Evolutionary conservation across 306 rosid genomes (phyloP).

Genomic region (Hippophae rhamnoides): DNA sequence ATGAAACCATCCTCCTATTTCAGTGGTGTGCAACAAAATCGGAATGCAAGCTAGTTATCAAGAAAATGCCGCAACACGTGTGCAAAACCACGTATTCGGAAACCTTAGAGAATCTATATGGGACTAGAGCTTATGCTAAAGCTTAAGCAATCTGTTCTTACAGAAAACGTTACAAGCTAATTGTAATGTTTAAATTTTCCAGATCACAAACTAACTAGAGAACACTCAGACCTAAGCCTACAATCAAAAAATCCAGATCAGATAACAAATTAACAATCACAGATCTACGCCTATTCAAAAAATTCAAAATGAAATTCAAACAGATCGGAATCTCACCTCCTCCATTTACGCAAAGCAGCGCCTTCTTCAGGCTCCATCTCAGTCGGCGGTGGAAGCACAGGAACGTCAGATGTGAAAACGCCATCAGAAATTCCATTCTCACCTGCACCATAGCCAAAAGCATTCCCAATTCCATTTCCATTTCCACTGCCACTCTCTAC

Average conservation of each 20-base stretch:
- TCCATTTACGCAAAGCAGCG: slow-evolving; percentile 87
- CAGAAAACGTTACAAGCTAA: background rate
- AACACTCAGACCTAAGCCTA: background rate
- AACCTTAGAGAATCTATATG: background rate
- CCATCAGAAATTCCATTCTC: slow-evolving; percentile 36
- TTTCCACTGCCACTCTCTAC: slow-evolving; percentile 67
- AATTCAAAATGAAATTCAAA: background rate
- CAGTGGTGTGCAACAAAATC: background rate
- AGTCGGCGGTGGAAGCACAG: slow-evolving; percentile 71
- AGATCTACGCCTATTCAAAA: slow-evolving; percentile 13
- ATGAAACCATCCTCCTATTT: too few relatives aligned
- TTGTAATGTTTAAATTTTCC: background rate
- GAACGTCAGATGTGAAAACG: slow-evolving; percentile 71
- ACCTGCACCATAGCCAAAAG: slow-evolving; percentile 34
- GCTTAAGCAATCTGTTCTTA: background rate
- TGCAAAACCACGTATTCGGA: background rate
- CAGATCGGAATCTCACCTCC: slow-evolving; percentile 61
- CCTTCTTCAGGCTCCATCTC: slow-evolving; percentile 93
- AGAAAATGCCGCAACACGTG: background rate
- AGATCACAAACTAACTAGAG: background rate
- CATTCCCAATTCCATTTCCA: slow-evolving; percentile 42
- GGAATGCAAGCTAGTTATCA: background rate
- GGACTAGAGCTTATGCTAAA: background rate
- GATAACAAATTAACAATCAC: background rate
- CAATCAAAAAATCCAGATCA: background rate